phyloP scores from a whole-genome alignment of 352 stramenopile species.

The Plasmopara viticola region DNA sequence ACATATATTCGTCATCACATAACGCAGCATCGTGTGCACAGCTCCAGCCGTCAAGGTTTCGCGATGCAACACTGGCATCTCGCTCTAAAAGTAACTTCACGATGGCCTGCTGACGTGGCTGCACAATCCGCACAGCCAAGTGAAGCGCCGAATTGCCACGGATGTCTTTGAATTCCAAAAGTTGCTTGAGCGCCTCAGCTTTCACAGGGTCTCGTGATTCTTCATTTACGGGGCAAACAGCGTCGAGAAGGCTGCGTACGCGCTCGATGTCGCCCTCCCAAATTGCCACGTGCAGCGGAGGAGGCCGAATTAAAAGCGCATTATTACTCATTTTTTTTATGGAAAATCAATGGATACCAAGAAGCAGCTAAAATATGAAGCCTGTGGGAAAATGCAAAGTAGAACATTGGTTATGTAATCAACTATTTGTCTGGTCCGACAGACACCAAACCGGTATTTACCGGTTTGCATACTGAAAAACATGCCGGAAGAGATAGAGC shows the following conservation, averaged over 20 bases:
- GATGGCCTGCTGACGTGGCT: slow-evolving; percentile 52
- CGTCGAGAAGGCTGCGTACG: slow-evolving; percentile 30
- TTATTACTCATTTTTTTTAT: neutral
- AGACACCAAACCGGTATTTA: too few relatives aligned
- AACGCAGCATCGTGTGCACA: slow-evolving; percentile 70
- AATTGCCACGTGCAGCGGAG: slow-evolving; percentile 55
- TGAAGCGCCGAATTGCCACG: slow-evolving; percentile 69
- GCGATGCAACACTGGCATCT: slow-evolving; percentile 25
- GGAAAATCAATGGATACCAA: too few relatives aligned
- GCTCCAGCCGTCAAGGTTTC: slow-evolving; percentile 55
- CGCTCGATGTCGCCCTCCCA: slow-evolving; percentile 55
- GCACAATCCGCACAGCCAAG: slow-evolving; percentile 60
- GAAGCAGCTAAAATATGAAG: too few relatives aligned
- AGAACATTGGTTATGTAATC: too few relatives aligned
- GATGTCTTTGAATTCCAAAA: slow-evolving; percentile 51
- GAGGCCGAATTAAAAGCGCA: slow-evolving; percentile 4
- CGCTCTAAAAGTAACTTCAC: slow-evolving; percentile 51
- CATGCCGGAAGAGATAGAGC: too few relatives aligned
- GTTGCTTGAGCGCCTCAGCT: slow-evolving; percentile 18
- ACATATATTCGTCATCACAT: slow-evolving; percentile 66
- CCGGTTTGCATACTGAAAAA: too few relatives aligned
- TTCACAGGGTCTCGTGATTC: slow-evolving; percentile 7
- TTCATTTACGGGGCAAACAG: slow-evolving; percentile 8
- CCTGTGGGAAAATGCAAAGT: too few relatives aligned
- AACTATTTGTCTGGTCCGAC: too few relatives aligned